Percentiles rank a stretch among this genome's conserved stretches.
These are phyloP conservation scores for Agaricales sp. DNA, from an alignment of 1,284 basidiomycete genomes.

Conservation along the genomic window DNA sequence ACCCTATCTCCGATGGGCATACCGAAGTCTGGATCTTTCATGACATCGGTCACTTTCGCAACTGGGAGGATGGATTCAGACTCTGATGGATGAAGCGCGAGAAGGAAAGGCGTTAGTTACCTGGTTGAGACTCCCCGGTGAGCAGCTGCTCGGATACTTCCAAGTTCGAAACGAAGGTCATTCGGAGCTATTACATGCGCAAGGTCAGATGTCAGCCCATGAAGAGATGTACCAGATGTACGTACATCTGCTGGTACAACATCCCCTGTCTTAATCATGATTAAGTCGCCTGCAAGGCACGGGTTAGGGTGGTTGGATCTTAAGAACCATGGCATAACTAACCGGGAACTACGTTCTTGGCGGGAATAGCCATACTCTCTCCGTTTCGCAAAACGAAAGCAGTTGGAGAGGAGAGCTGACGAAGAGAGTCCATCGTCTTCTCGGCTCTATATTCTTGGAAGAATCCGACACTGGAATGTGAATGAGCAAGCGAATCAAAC, in stretches of 20 bases:
- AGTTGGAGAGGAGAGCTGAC: constrained; percentile 48
- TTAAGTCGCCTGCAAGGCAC: constrained; percentile 31
- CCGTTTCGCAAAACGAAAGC: constrained; percentile 49
- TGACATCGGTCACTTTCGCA: constrained; percentile 36
- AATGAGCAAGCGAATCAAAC: constrained; percentile 3
- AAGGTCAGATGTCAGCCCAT: neutral
- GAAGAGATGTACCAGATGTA: constrained; percentile 11
- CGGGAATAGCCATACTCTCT: constrained; percentile 37
- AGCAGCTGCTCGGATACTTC: constrained; percentile 58
- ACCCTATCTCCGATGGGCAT: constrained; percentile 44
- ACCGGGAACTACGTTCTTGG: constrained; percentile 52
- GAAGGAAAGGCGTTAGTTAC: constrained; percentile 9
- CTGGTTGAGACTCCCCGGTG: constrained; percentile 58
- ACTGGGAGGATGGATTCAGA: constrained; percentile 19
- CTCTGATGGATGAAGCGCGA: neutral
- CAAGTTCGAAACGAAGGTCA: constrained; percentile 28
- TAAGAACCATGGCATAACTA: constrained; percentile 3
- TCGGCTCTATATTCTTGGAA: constrained; percentile 46
- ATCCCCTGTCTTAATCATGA: constrained; percentile 46
- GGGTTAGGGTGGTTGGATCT: too few relatives aligned
- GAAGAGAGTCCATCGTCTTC: constrained; percentile 48
- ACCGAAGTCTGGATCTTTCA: constrained; percentile 18
- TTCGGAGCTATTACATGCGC: constrained; percentile 18
- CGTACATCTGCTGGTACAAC: constrained; percentile 52
- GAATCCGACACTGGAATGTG: constrained; percentile 28